Conservation (phyloP, 2,329 filamentous ascomycete species). For the Colletotrichum theobromicola region DNA sequence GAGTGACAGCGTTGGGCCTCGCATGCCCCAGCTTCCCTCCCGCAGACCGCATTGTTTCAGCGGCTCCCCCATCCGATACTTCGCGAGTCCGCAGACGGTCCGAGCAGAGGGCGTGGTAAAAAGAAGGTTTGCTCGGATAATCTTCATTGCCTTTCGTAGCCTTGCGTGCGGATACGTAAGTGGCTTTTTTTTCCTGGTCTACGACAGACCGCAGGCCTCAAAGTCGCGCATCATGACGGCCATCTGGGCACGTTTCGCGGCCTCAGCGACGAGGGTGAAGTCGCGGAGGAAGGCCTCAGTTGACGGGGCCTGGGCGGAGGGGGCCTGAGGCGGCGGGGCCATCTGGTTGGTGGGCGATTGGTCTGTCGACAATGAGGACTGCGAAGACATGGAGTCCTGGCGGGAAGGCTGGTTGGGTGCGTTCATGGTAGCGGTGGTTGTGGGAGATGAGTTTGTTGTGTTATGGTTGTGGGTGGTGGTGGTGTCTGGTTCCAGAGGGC, state of each 20-base stretch:
- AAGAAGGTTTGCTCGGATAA: background rate
- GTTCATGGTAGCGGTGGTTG: slow-evolving; percentile 13
- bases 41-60: slow-evolving; percentile 13
- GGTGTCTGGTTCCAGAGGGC: background rate
- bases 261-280: slow-evolving; percentile 87
- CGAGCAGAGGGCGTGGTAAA: background rate
- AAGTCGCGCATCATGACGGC: slow-evolving; percentile 87
- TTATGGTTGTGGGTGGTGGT: background rate
- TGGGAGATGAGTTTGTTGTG: background rate
- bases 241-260: slow-evolving; percentile 91
- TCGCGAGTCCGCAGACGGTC: background rate
- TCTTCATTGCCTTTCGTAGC: background rate
- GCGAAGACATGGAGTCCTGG: slow-evolving; percentile 14
- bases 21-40: background rate
- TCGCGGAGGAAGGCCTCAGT: slow-evolving; percentile 74
- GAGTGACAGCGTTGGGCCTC: background rate
- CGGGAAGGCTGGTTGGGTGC: slow-evolving; percentile 16
- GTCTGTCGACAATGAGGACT: slow-evolving; percentile 34
- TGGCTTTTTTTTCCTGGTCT: background rate
- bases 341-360: slow-evolving; percentile 31
- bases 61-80: background rate
- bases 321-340: slow-evolving; percentile 27
- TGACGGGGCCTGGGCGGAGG: slow-evolving; percentile 38
- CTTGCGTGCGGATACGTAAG: background rate
- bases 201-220: slow-evolving; percentile 69